Percentiles rank a stretch among this genome's conserved stretches.
Conservation (phyloP, 495 filamentous ascomycete species). For the Aspergillus cristatus region DNA sequence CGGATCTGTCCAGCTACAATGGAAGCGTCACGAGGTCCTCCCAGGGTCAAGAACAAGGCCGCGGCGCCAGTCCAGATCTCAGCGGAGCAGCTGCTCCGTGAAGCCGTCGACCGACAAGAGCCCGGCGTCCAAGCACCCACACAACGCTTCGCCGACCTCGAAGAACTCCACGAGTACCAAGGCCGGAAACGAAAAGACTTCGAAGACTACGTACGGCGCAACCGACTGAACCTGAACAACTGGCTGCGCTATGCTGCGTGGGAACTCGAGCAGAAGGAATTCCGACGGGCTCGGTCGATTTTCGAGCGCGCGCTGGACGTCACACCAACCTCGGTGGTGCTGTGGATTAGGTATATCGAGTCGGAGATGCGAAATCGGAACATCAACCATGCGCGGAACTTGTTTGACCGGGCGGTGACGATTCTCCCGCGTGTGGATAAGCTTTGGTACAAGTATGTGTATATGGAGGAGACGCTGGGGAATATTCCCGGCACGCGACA, state of each 20-base stretch:
- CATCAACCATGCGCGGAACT: constrained; percentile 93
- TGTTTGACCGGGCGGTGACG: constrained; percentile 93
- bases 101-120: constrained; percentile 97
- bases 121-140: constrained; percentile 79
- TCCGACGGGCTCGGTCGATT: constrained; percentile 85
- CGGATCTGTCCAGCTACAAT: constrained; percentile 37
- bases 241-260: constrained; percentile 97
- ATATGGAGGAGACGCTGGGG: constrained; percentile 94
- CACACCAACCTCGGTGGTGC: constrained; percentile 69
- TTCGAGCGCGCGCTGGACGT: constrained; percentile 96
- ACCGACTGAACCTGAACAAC: constrained; percentile 93
- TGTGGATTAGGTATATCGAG: constrained; percentile 88
- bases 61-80: constrained; percentile 84
- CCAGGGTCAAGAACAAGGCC: constrained; percentile 96
- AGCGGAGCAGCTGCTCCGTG: constrained; percentile 93
- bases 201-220: constrained; percentile 94
- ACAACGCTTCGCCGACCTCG: constrained; percentile 89
- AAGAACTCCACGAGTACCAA: constrained; percentile 97
- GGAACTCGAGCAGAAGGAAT: constrained; percentile 98
- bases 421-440: constrained; percentile 87
- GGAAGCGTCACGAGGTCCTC: constrained; percentile 90
- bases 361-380: constrained; percentile 94
- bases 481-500: constrained; percentile 89
- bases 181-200: constrained; percentile 93
- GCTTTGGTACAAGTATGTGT: constrained; percentile 98